Percentiles rank a stretch among this genome's conserved stretches.
These are phyloP conservation scores for Stephania yunnanensis DNA, from an alignment of 164 flowering plant species.

Conservation along the genomic window DNA sequence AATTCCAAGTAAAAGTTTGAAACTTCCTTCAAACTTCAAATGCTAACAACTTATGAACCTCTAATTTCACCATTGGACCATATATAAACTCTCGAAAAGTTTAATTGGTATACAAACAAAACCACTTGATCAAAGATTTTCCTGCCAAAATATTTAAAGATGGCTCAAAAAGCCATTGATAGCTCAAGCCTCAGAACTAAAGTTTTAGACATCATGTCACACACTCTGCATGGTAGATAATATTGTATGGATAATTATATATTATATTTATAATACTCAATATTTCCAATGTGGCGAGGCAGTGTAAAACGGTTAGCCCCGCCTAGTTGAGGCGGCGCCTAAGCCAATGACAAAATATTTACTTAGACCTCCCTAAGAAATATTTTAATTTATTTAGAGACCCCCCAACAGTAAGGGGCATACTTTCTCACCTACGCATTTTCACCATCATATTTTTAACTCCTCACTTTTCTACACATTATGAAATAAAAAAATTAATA, in stretches of 20 bases:
- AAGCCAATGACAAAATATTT: too few relatives aligned
- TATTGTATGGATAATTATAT: not conserved
- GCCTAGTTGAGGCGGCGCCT: too few relatives aligned
- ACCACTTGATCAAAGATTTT: not conserved
- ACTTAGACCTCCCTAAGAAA: too few relatives aligned
- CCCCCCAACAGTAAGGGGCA: too few relatives aligned
- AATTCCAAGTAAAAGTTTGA: not conserved
- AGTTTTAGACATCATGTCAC: not conserved
- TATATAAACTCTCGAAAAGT: not conserved
- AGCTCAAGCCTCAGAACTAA: not conserved
- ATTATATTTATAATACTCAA: not conserved
- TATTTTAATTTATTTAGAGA: too few relatives aligned
- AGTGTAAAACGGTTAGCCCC: too few relatives aligned
- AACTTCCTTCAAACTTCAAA: not conserved
- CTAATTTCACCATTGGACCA: not conserved
- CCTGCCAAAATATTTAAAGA: not conserved
- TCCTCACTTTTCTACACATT: too few relatives aligned
- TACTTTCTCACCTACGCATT: too few relatives aligned
- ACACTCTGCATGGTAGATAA: not conserved
- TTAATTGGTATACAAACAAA: not conserved
- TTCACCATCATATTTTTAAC: too few relatives aligned
- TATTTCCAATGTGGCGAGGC: too few relatives aligned
- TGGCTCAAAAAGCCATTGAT: not conserved
- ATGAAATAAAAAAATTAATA: too few relatives aligned
- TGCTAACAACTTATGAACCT: not conserved